phyloP scores from a whole-genome alignment of 2,329 filamentous ascomycete genomes.

The Mycogone perniciosa region DNA sequence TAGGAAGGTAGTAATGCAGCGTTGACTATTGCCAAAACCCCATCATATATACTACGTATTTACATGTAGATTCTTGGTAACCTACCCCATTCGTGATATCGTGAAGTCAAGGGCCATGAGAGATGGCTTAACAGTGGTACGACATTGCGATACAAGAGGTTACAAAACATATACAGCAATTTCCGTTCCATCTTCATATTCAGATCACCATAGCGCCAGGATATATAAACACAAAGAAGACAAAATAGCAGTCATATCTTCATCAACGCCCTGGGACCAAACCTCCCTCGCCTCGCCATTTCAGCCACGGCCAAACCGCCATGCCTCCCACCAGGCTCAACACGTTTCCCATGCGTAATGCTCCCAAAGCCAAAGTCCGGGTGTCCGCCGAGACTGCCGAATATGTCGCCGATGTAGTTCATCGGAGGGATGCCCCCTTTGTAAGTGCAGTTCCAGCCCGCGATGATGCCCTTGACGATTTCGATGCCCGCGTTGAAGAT shows the following conservation, averaged over 20 bases:
- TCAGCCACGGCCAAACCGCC: conserved; percentile 21
- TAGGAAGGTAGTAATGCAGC: no score
- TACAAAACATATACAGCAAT: no score
- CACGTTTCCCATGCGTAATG: conserved; percentile 31
- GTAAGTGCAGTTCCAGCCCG: conserved; percentile 55
- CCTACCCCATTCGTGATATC: no score
- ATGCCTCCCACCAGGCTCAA: conserved; percentile 19
- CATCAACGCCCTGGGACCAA: conserved; percentile 19
- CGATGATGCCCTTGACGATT: conserved; percentile 58
- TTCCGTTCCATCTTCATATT: no score
- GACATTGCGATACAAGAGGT: no score
- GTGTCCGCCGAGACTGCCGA: conserved; percentile 58
- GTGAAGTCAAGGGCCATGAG: no score
- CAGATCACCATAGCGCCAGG: no score
- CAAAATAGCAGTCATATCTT: conserved; percentile 15
- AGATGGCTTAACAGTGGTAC: no score
- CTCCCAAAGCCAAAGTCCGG: conserved; percentile 59
- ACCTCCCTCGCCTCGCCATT: conserved; percentile 22
- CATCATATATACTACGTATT: no score
- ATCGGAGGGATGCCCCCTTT: conserved; percentile 47
- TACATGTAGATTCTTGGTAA: no score
- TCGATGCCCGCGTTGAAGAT: conserved; percentile 59
- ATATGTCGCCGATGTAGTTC: conserved; percentile 68
- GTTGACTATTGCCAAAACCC: no score
- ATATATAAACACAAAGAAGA: no score